Percentiles rank a stretch among this genome's conserved stretches.
phyloP scores from a whole-genome alignment of 805 yeast genomes.

The Lachancea quebecensis region DNA sequence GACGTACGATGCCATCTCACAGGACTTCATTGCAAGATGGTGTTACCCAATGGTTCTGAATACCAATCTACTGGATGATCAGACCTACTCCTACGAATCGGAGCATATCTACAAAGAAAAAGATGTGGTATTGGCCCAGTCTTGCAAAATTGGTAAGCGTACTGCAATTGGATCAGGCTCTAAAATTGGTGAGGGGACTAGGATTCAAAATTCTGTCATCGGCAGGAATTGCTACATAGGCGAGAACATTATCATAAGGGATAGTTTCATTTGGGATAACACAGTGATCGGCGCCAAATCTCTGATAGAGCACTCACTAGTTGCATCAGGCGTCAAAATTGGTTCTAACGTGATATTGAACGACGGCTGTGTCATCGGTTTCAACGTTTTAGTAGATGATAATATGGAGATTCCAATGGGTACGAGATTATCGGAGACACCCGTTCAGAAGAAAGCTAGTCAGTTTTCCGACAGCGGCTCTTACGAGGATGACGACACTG shows the following conservation, averaged over 20 bases:
- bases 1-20: constrained; percentile 85
- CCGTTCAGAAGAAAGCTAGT: constrained; percentile 31
- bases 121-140: constrained; percentile 84
- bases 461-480: constrained; percentile 22
- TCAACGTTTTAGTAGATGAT: constrained; percentile 58
- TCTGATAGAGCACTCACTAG: constrained; percentile 52
- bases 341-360: constrained; percentile 45
- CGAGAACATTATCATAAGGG: constrained; percentile 57
- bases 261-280: constrained; percentile 85
- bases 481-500: constrained; percentile 20
- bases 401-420: constrained; percentile 42
- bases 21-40: constrained; percentile 87
- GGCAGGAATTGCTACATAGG: constrained; percentile 88
- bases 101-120: constrained; percentile 86
- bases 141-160: constrained; percentile 75
- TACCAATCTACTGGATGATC: constrained; percentile 62
- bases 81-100: constrained; percentile 71
- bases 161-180: constrained; percentile 79
- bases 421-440: constrained; percentile 46
- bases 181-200: constrained; percentile 66
- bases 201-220: constrained; percentile 62
- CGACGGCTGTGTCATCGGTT: constrained; percentile 77
- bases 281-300: constrained; percentile 63
- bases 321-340: constrained; percentile 59
- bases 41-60: constrained; percentile 89